phyloP scores from a whole-genome alignment of 169 alveolate genomes.

The Plasmodium gonderi region DNA sequence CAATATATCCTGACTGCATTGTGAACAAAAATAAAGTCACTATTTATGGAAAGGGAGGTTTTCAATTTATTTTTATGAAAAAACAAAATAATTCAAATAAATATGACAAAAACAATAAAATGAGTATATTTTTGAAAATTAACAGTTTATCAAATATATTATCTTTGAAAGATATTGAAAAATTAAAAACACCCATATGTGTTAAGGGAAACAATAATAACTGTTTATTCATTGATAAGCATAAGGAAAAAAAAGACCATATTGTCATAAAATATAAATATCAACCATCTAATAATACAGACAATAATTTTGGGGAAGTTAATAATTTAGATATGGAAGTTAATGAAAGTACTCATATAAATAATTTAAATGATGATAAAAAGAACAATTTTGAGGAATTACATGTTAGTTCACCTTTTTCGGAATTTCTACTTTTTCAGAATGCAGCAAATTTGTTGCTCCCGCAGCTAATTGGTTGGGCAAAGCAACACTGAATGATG shows the following conservation, averaged over 20 bases:
- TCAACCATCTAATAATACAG: constrained; percentile 32
- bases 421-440: constrained; percentile 61
- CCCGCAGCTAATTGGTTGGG: constrained; percentile 70
- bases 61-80: constrained; percentile 74
- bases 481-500: constrained; percentile 29
- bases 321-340: constrained; percentile 34
- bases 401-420: constrained; percentile 49
- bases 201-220: constrained; percentile 57
- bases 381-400: constrained; percentile 58
- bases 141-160: constrained; percentile 44
- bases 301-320: constrained; percentile 30
- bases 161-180: constrained; percentile 39
- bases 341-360: constrained; percentile 22
- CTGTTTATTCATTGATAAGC: constrained; percentile 55
- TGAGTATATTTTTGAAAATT: constrained; percentile 60
- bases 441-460: constrained; percentile 67
- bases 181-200: constrained; percentile 35
- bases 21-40: constrained; percentile 65
- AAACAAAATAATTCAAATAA: constrained; percentile 60
- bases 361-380: constrained; percentile 41
- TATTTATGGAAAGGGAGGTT: constrained; percentile 68
- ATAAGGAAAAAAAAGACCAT: constrained; percentile 68
- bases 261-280: constrained; percentile 59
- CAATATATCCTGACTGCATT: constrained; percentile 57
- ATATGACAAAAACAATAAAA: constrained; percentile 67